Percentiles rank a stretch among this genome's conserved stretches.
Conservation (phyloP, 179 eudicot species). For the Actinidia arguta region DNA sequence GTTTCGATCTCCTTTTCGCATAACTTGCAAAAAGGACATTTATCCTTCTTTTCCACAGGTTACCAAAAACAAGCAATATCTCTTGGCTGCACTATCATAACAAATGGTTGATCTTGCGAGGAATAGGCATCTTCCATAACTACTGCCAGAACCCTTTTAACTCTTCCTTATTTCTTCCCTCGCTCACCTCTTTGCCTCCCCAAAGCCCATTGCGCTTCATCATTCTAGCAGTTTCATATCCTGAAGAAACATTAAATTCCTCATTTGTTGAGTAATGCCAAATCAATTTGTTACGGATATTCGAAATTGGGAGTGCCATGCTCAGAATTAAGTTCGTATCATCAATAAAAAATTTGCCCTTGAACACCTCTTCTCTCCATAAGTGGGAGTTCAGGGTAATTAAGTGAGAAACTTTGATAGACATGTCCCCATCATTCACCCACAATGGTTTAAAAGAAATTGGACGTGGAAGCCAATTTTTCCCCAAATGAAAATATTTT, state of each 20-base stretch:
- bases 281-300: background rate
- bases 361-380: background rate
- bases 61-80: background rate
- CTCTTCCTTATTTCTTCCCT: background rate
- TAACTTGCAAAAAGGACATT: background rate
- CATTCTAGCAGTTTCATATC: background rate
- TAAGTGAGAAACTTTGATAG: background rate
- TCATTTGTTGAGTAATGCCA: background rate
- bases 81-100: background rate
- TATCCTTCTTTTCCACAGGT: background rate
- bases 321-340: background rate
- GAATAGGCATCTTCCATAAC: background rate
- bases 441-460: too few species aligned
- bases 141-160: background rate
- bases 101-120: background rate
- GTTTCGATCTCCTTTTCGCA: background rate
- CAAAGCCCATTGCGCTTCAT: background rate
- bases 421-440: background rate
- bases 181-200: background rate
- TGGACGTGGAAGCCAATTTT: background rate
- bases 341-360: background rate
- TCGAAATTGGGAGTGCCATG: background rate
- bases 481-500: background rate
- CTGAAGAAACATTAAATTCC: background rate
- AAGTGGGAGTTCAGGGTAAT: too few species aligned